Conservation (phyloP, 1,284 basidiomycete genomes). For the Cryptococcus maquisensis region DNA sequence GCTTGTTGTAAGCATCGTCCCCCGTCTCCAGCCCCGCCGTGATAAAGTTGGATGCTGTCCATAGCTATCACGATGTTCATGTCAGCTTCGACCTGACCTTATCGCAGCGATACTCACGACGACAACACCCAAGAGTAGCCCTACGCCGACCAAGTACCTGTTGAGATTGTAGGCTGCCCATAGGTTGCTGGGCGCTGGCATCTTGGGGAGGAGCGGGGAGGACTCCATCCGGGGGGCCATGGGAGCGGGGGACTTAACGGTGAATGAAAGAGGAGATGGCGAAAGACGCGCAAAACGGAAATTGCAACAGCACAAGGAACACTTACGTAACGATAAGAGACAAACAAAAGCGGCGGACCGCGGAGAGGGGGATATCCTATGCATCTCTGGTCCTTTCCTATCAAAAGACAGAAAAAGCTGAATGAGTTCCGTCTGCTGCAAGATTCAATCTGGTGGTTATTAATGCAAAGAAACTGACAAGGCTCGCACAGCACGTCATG, state of each 20-base stretch:
- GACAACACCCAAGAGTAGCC: conserved; percentile 33
- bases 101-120: conserved; percentile 22
- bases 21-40: conserved; percentile 43
- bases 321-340: neutral
- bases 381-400: no score
- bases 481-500: no score
- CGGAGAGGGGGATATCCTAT: no score
- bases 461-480: no score
- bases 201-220: conserved; percentile 20
- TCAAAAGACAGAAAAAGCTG: no score
- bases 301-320: neutral
- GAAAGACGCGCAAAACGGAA: no score
- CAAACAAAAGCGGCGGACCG: no score
- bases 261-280: no score
- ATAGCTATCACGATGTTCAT: conserved; percentile 24
- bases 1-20: conserved; percentile 45
- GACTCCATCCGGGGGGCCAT: conserved; percentile 19
- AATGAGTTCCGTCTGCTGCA: neutral
- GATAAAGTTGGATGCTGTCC: conserved; percentile 46
- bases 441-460: neutral
- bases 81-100: conserved; percentile 14
- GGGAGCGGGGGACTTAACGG: no score
- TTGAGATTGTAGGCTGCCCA: conserved; percentile 11
- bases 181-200: conserved; percentile 7
- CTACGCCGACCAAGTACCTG: conserved; percentile 35